phyloP scores from a whole-genome alignment of 192 early-diverging fungal species.

The Umbelopsis sp. region DNA sequence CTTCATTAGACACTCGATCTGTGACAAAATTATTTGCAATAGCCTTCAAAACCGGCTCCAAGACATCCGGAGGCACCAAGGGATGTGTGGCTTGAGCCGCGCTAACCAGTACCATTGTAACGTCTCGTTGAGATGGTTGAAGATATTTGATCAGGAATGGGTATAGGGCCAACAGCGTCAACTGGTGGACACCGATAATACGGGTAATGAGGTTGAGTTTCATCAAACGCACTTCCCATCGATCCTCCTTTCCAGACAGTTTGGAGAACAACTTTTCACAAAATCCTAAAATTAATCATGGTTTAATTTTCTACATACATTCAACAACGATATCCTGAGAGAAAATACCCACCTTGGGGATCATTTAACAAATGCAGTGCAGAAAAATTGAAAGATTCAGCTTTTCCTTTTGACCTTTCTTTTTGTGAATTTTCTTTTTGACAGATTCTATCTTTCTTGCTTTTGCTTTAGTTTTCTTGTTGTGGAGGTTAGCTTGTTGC shows the following conservation, averaged over 20 bases:
- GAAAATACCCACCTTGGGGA: conserved; percentile 71
- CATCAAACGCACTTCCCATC: conserved; percentile 89
- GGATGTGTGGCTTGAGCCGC: conserved; percentile 91
- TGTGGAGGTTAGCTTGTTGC: conserved; percentile 77
- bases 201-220: conserved; percentile 95
- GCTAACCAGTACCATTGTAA: conserved; percentile 89
- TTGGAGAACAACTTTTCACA: conserved; percentile 92
- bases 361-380: conserved; percentile 94
- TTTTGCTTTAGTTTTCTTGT: conserved; percentile 86
- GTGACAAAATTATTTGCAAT: conserved; percentile 98
- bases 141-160: conserved; percentile 91
- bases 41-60: conserved; percentile 85
- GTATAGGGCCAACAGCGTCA: conserved; percentile 90
- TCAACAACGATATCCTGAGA: not conserved
- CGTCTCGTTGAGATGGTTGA: conserved; percentile 94
- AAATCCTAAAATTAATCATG: conserved; percentile 55
- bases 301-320: too few relatives aligned
- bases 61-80: conserved; percentile 90
- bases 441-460: conserved; percentile 79
- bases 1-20: conserved; percentile 87
- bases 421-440: conserved; percentile 69
- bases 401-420: conserved; percentile 63
- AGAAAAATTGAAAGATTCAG: conserved; percentile 88
- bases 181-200: conserved; percentile 94
- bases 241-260: conserved; percentile 73